phyloP scores from a whole-genome alignment of 1,139 yeast species.

The Pichia sp. region DNA sequence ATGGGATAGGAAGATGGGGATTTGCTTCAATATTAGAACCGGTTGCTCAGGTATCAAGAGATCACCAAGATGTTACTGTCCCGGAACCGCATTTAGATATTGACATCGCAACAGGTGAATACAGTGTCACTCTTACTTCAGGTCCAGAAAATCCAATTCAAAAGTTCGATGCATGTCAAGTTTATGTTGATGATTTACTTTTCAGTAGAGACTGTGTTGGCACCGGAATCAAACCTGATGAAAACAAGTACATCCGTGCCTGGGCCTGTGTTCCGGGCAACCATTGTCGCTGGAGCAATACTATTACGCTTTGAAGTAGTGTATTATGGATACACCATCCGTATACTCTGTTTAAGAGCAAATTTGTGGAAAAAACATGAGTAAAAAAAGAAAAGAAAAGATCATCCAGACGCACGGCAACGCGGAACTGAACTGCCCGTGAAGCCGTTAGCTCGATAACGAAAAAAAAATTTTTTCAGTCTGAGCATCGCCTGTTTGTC shows the following conservation, averaged over 20 bases:
- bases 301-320: not conserved
- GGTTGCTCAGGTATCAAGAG: constrained; percentile 2
- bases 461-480: no score
- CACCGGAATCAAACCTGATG: not conserved
- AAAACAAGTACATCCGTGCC: not conserved
- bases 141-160: not conserved
- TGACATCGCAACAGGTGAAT: constrained; percentile 23
- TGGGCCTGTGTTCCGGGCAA: not conserved
- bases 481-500: no score
- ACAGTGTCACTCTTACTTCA: no score
- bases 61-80: constrained; percentile 1
- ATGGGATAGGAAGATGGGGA: constrained; percentile 92
- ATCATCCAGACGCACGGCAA: no score
- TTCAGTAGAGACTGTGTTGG: not conserved
- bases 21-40: constrained; percentile 39
- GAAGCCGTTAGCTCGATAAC: no score
- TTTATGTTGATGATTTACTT: not conserved
- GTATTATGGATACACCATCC: no score
- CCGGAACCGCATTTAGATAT: constrained; percentile 42
- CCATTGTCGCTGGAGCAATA: not conserved
- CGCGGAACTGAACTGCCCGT: no score
- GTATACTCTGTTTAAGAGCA: no score
- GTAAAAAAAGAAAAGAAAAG: no score
- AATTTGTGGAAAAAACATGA: no score
- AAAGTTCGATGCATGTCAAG: not conserved